Conservation (phyloP, 352 stramenopile genomes). For the Phytophthora multivora region DNA sequence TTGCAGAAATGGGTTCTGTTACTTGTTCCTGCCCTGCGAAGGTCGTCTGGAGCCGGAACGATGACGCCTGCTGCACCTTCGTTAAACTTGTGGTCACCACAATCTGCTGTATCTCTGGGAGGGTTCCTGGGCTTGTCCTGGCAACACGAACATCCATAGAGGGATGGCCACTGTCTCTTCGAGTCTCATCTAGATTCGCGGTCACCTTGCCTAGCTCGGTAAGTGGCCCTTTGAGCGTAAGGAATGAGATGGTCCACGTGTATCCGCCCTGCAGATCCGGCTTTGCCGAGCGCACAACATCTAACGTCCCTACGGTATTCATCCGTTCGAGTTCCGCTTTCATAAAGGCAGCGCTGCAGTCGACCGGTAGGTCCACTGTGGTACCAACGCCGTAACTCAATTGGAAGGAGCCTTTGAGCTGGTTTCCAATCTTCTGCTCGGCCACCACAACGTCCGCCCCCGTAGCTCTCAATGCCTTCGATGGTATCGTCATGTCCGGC, state of each 20-base stretch:
- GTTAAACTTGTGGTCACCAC: constrained; percentile 50
- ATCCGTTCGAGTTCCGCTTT: constrained; percentile 63
- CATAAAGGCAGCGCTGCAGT: constrained; percentile 79
- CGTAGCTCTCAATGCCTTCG: constrained; percentile 37
- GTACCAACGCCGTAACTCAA: constrained; percentile 46
- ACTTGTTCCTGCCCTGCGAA: constrained; percentile 52
- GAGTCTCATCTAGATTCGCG: constrained; percentile 53
- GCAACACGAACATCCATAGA: constrained; percentile 61
- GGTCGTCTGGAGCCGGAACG: constrained; percentile 51
- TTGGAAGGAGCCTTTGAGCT: constrained; percentile 72
- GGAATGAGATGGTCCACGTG: constrained; percentile 95
- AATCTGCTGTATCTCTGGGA: constrained; percentile 74
- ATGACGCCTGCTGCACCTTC: constrained; percentile 40
- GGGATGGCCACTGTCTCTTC: constrained; percentile 38
- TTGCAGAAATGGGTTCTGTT: constrained; percentile 86
- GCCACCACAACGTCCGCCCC: constrained; percentile 46
- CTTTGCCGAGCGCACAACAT: constrained; percentile 57
- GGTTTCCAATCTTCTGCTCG: constrained; percentile 54
- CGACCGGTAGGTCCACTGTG: constrained; percentile 77
- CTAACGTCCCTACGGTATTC: constrained; percentile 52
- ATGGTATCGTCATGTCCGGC: constrained; percentile 54
- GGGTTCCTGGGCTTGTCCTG: constrained; percentile 45
- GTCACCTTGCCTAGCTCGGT: constrained; percentile 36
- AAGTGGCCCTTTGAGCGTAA: constrained; percentile 67
- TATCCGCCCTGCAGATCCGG: constrained; percentile 89